Base-by-base conservation (phyloP, 2,329 filamentous ascomycete genomes). In the Chaetothyriales sp. region DNA sequence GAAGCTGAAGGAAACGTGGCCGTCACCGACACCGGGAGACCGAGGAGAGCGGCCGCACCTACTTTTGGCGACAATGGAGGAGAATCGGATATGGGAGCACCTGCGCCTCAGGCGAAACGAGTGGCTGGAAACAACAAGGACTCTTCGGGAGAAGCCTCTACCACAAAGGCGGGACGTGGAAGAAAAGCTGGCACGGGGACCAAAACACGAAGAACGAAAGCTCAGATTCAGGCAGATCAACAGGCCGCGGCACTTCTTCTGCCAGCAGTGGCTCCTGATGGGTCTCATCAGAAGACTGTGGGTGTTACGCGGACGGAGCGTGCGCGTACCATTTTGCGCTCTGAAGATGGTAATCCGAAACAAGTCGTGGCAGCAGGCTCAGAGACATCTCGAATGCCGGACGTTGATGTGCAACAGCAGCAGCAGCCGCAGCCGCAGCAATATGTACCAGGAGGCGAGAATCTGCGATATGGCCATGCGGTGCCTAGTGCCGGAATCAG, bases 1-100 rank as follows among this genome's bases (percentile, higher is more conserved):
- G 70, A 72, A 42, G 63, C 67, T 46, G 65, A 64, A 4, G 60
- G 57, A n/a, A 53, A 59, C 12, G 55, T 67, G 10, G 64, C 69
- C 43, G 70, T 74, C 28, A 74, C 72, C 9, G 72, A 74, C 51
- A 73, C 70, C 45, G 72, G 72, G 28, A 65, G 72, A 49, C 72
- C 72, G 19, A 65, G 69, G 44, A 67, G 72, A 55, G 72, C 72
- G 43, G 72, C 72, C 18, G 72, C 72, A 2, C 72, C 72, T 6
- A 73, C 70, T 0, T 74, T 74, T 63, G 71, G 71, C 44, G 65
- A 65, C 36, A 51, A 52, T 28, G 50, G 52, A 3, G 54, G 49
- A 36, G 61, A 61, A 47, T 52, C 53, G 43, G 65, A 67, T 49
- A 57, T 59, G 22, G 66, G 28, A 54, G 69, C 52, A 9, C 61